Conservation (phyloP, 306 rosid species). For the Oxytropis ochrocephala region DNA sequence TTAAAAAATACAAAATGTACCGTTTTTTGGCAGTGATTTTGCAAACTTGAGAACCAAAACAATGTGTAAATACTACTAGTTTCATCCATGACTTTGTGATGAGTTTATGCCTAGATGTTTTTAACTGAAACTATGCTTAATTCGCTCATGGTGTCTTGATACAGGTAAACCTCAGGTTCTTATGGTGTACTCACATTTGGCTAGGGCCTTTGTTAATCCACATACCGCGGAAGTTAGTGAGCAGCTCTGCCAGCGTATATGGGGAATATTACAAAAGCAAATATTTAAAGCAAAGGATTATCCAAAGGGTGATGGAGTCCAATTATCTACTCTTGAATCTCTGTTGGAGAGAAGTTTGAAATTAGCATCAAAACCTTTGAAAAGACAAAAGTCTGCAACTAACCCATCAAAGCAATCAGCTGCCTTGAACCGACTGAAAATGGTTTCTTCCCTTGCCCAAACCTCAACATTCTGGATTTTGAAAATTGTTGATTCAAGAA, state of each 20-base stretch:
- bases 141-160: not conserved
- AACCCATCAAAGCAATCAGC: constrained; percentile 56
- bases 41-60: not conserved
- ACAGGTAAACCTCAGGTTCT: constrained; percentile 85
- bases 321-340: constrained; percentile 62
- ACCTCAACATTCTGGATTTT: constrained; percentile 81
- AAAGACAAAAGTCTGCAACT: constrained; percentile 54
- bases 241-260: constrained; percentile 89
- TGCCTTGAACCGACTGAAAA: constrained; percentile 60
- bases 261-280: constrained; percentile 83
- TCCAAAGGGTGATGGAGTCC: constrained; percentile 72
- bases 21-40: not conserved
- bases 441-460: constrained; percentile 64
- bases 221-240: constrained; percentile 79
- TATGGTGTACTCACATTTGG: constrained; percentile 62
- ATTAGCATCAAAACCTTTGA: constrained; percentile 77
- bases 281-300: constrained; percentile 72
- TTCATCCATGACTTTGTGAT: not conserved
- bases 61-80: not conserved
- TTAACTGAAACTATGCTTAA: not conserved
- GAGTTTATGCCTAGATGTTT: not conserved
- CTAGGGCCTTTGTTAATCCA: constrained; percentile 64
- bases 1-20: not conserved
- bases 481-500: constrained; percentile 69
- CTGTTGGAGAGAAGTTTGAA: constrained; percentile 69